Percentiles rank a stretch among this genome's conserved stretches.
phyloP scores from a whole-genome alignment of 441 rosid species.

The Sinapis alba region DNA sequence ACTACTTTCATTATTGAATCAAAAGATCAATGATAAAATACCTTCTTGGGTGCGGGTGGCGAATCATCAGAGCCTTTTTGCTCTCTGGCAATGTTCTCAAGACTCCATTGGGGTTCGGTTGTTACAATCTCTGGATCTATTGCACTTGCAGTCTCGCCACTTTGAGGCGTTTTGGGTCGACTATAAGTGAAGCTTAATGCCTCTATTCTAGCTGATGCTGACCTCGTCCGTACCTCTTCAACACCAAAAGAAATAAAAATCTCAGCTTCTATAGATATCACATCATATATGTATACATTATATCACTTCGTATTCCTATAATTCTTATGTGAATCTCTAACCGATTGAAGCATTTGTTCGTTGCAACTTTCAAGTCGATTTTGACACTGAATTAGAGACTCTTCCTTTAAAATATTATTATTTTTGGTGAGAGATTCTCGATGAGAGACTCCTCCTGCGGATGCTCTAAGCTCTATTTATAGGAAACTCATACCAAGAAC shows the following conservation, averaged over 20 bases:
- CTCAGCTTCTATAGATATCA: not conserved
- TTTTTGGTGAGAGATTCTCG: too few species aligned
- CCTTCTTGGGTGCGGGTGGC: constrained; percentile 26
- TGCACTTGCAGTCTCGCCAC: not conserved
- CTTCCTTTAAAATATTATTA: too few species aligned
- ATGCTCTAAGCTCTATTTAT: too few species aligned
- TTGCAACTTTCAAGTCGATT: not conserved
- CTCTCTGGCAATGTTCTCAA: not conserved
- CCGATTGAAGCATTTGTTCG: not conserved
- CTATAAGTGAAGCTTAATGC: not conserved
- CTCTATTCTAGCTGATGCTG: constrained; percentile 26
- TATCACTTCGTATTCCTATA: not conserved
- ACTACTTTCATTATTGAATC: not conserved
- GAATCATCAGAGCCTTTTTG: constrained; percentile 4
- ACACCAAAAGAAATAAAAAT: not conserved
- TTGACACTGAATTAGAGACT: too few species aligned
- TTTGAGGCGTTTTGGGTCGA: constrained; percentile 14
- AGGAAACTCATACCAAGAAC: not conserved
- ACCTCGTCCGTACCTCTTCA: constrained; percentile 28
- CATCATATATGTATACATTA: not conserved
- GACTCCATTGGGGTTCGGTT: not conserved
- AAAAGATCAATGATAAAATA: not conserved
- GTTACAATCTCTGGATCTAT: not conserved
- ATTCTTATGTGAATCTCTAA: not conserved
- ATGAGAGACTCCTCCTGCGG: too few species aligned